Percentiles rank a stretch among this genome's conserved stretches.
Conservation (phyloP, 306 rosid genomes). For the Sindora glabra region DNA sequence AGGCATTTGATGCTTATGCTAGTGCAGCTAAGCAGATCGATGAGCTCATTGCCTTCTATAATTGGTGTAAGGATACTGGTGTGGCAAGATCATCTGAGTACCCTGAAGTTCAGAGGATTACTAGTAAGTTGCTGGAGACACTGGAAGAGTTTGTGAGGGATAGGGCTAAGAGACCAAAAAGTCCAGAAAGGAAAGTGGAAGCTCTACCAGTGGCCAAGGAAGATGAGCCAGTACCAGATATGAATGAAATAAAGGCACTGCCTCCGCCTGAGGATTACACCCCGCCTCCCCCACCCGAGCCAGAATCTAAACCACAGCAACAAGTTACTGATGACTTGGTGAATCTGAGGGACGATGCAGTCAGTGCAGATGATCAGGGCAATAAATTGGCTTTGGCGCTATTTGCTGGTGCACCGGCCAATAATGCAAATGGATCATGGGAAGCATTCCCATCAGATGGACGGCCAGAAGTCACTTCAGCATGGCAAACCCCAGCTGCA, state of each 20-base stretch:
- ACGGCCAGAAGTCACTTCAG: slow-evolving; percentile 45
- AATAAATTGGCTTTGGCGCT: slow-evolving; percentile 46
- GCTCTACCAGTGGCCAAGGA: slow-evolving; percentile 20
- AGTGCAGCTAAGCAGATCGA: slow-evolving; percentile 62
- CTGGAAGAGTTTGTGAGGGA: slow-evolving; percentile 63
- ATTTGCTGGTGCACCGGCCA: slow-evolving; percentile 43
- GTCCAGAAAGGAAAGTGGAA: slow-evolving; percentile 41
- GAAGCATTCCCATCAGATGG: too few relatives aligned
- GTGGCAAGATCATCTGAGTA: slow-evolving; percentile 56
- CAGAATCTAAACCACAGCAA: slow-evolving; percentile 29
- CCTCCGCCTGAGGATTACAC: too few relatives aligned
- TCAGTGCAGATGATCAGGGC: slow-evolving; percentile 45
- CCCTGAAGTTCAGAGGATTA: slow-evolving; percentile 53
- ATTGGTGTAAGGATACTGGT: slow-evolving; percentile 52
- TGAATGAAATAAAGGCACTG: too few relatives aligned
- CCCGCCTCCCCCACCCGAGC: too few relatives aligned
- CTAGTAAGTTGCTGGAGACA: slow-evolving; percentile 47
- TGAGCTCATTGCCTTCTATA: slow-evolving; percentile 36
- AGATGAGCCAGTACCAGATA: slow-evolving; percentile 48
- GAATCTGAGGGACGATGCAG: slow-evolving; percentile 42
- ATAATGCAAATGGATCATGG: slow-evolving; percentile 43
- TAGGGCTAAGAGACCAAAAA: slow-evolving; percentile 40
- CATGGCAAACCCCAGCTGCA: slow-evolving; percentile 62
- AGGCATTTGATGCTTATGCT: too few relatives aligned
- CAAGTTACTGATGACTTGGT: slow-evolving; percentile 33